Conservation (phyloP, 805 yeast genomes). For the Peterozyma toletana region DNA sequence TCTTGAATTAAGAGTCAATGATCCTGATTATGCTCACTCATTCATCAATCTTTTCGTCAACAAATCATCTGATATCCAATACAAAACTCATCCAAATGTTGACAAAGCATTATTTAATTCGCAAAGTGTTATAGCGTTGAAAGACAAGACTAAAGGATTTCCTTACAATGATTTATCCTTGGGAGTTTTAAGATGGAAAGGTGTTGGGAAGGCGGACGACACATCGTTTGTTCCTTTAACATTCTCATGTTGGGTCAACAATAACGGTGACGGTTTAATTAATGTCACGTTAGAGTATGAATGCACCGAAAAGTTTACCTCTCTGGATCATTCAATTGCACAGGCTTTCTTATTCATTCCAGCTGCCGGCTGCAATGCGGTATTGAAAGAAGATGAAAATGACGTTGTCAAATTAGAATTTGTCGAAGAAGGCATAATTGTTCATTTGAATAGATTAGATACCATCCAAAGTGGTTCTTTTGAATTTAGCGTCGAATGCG, state of each 20-base stretch:
- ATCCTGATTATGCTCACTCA: constrained; percentile 62
- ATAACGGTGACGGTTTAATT: constrained; percentile 50
- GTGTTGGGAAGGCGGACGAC: constrained; percentile 56
- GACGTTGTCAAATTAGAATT: constrained; percentile 50
- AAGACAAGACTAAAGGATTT: constrained; percentile 73
- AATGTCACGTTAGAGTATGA: constrained; percentile 90
- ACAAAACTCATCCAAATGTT: constrained; percentile 94
- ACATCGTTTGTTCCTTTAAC: constrained; percentile 55
- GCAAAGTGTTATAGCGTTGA: constrained; percentile 56
- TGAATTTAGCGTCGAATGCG: constrained; percentile 70
- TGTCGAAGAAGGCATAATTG: constrained; percentile 62
- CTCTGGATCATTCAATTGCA: constrained; percentile 38
- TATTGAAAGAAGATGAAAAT: constrained; percentile 43
- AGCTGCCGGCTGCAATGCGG: constrained; percentile 47
- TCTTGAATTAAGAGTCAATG: constrained; percentile 78
- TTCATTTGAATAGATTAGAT: constrained; percentile 49
- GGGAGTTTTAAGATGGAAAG: constrained; percentile 92
- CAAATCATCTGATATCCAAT: constrained; percentile 49
- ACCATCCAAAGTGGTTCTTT: constrained; percentile 59
- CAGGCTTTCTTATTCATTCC: constrained; percentile 60
- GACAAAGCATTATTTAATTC: constrained; percentile 66
- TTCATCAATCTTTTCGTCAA: constrained; percentile 50
- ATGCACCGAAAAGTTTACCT: constrained; percentile 33
- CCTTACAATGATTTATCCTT: constrained; percentile 87
- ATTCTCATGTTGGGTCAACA: constrained; percentile 79